Conservation (phyloP, 169 alveolate genomes). For the Cyclospora cayetanensis region DNA sequence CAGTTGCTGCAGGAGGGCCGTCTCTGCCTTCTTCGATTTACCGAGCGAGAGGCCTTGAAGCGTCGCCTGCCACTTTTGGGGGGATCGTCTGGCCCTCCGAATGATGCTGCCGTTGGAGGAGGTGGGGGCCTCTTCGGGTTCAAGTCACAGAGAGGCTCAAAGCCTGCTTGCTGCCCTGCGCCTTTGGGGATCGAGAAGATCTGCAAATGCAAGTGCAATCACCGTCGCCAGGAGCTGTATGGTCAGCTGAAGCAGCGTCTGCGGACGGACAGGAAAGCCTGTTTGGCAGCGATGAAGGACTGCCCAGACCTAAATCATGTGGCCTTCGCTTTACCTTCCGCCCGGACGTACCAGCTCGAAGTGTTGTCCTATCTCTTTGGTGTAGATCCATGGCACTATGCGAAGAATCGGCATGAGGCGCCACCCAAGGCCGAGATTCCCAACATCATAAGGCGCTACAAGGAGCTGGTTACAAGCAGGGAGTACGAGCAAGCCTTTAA, state of each 20-base stretch:
- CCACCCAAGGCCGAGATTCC: constrained; percentile 40
- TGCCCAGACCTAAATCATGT: constrained; percentile 31
- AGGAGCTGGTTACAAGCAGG: constrained; percentile 1
- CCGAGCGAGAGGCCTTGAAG: constrained; percentile 26
- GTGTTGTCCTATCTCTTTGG: constrained; percentile 42
- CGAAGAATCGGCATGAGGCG: constrained; percentile 63
- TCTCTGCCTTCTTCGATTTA: neutral
- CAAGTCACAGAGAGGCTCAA: neutral
- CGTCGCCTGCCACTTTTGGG: neutral
- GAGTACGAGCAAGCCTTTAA: constrained; percentile 41
- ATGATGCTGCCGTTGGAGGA: neutral
- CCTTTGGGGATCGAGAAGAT: constrained; percentile 37
- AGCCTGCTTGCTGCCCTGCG: constrained; percentile 61
- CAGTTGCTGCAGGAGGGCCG: constrained; percentile 42
- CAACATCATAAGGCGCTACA: neutral
- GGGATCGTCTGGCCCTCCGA: constrained; percentile 17
- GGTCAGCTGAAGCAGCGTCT: constrained; percentile 6
- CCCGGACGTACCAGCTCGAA: constrained; percentile 62
- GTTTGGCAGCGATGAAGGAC: constrained; percentile 22
- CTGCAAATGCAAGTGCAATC: constrained; percentile 58
- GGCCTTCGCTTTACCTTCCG: constrained; percentile 1
- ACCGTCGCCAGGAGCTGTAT: constrained; percentile 61
- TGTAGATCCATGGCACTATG: constrained; percentile 61
- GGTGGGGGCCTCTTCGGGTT: neutral
- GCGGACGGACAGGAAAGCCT: constrained; percentile 11